Evolutionary conservation across 2,329 filamentous ascomycete species (phyloP).

Genomic region (Colletotrichum acutatum): DNA sequence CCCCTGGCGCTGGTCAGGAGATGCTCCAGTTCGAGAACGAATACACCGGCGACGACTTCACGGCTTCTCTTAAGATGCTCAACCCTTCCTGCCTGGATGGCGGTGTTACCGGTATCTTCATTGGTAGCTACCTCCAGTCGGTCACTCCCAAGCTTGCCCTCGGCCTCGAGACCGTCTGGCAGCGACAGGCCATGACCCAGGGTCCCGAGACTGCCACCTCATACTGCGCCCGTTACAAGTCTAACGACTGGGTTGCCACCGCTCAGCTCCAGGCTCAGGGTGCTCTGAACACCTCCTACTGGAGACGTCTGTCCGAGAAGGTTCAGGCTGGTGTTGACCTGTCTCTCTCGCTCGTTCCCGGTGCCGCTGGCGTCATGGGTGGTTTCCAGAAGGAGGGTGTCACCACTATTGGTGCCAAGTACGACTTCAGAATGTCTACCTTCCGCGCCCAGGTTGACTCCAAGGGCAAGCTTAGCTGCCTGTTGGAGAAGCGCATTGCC

Average conservation of each 20-base stretch:
- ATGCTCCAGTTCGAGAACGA: constrained; percentile 96
- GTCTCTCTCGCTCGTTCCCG: constrained; percentile 83
- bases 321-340: constrained; percentile 96
- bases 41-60: constrained; percentile 94
- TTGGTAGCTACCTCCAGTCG: constrained; percentile 95
- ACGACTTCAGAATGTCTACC: constrained; percentile 95
- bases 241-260: constrained; percentile 90
- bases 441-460: constrained; percentile 98
- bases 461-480: constrained; percentile 89
- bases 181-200: constrained; percentile 83
- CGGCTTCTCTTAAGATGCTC: constrained; percentile 89
- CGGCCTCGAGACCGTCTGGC: constrained; percentile 94
- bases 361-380: constrained; percentile 78
- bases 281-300: constrained; percentile 90
- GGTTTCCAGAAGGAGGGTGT: constrained; percentile 85
- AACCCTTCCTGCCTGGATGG: constrained; percentile 96
- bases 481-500: constrained; percentile 95
- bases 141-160: constrained; percentile 88
- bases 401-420: constrained; percentile 94
- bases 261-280: constrained; percentile 87
- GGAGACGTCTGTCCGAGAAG: constrained; percentile 91
- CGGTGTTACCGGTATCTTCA: constrained; percentile 92
- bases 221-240: constrained; percentile 92
- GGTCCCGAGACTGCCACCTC: constrained; percentile 92
- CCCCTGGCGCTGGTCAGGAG: constrained; percentile 80